These are phyloP conservation scores for Saturnispora silvae DNA, from an alignment of 805 yeast species.

Conservation along the genomic window DNA sequence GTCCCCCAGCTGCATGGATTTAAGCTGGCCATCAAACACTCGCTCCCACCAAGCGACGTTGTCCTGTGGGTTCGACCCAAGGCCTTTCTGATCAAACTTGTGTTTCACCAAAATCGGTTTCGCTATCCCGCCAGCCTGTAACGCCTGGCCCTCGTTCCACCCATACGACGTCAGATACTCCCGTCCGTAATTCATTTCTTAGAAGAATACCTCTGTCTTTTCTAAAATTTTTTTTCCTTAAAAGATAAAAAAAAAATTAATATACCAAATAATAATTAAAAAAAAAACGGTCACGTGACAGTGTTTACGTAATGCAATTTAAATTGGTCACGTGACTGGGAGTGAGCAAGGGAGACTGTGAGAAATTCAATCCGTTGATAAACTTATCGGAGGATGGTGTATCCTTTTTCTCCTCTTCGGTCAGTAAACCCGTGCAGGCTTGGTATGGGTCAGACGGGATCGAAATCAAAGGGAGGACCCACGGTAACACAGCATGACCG, in stretches of 20 bases:
- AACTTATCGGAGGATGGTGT: too few species aligned
- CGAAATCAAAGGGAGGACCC: conserved; percentile 30
- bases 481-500: conserved; percentile 75
- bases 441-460: conserved; percentile 28
- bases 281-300: too few species aligned
- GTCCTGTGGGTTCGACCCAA: conserved; percentile 70
- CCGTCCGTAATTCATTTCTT: conserved; percentile 2
- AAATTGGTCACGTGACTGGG: too few species aligned
- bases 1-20: conserved; percentile 42
- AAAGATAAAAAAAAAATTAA: neutral
- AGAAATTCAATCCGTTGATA: too few species aligned
- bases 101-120: conserved; percentile 86
- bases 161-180: conserved; percentile 66
- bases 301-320: too few species aligned
- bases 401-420: too few species aligned
- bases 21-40: conserved; percentile 86
- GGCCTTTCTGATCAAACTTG: conserved; percentile 81
- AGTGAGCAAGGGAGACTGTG: too few species aligned
- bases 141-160: conserved; percentile 87
- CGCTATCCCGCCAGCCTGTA: conserved; percentile 66
- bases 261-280: too few species aligned
- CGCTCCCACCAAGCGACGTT: conserved; percentile 96
- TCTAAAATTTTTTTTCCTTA: too few species aligned
- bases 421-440: too few species aligned
- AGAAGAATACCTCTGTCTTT: too few species aligned